phyloP scores from a whole-genome alignment of 2,329 filamentous ascomycete species.

The Diaporthe citri region DNA sequence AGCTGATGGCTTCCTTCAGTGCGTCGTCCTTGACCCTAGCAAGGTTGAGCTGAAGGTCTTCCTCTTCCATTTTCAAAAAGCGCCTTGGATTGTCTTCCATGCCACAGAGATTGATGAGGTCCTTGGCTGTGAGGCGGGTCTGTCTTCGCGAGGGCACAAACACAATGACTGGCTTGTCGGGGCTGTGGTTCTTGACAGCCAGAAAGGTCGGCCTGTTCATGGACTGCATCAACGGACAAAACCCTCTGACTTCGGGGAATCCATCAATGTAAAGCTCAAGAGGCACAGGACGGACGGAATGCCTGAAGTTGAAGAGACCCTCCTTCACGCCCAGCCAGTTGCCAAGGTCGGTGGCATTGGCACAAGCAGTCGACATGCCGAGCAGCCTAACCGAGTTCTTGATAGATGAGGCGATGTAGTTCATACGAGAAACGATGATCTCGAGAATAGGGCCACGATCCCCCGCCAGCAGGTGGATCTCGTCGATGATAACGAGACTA shows the following conservation, averaged over 20 bases:
- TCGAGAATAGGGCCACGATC: slow-evolving; percentile 97
- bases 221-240: slow-evolving; percentile 97
- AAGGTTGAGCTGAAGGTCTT: slow-evolving; percentile 91
- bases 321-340: slow-evolving; percentile 99
- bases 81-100: slow-evolving; percentile 98
- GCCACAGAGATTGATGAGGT: slow-evolving; percentile 96
- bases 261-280: slow-evolving; percentile 98
- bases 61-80: slow-evolving; percentile 94
- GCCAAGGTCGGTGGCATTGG: slow-evolving; percentile 91
- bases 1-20: slow-evolving; percentile 92
- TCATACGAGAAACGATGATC: slow-evolving; percentile 96
- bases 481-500: slow-evolving; percentile 96
- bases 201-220: slow-evolving; percentile 99
- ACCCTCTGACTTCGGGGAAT: slow-evolving; percentile 93
- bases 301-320: slow-evolving; percentile 95
- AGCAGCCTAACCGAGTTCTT: slow-evolving; percentile 89
- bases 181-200: slow-evolving; percentile 96
- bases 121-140: slow-evolving; percentile 93
- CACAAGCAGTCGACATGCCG: slow-evolving; percentile 99
- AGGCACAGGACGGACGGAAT: slow-evolving; percentile 96
- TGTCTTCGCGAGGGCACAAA: slow-evolving; percentile 97
- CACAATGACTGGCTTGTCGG: slow-evolving; percentile 96
- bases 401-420: slow-evolving; percentile 96
- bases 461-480: slow-evolving; percentile 96
- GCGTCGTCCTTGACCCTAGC: slow-evolving; percentile 92